A percentile compares a stretch with the other conserved stretches of the same genome.
Evolutionary conservation across 148 eudicot genomes (phyloP).

Genomic region (Rhododendron henanense): DNA sequence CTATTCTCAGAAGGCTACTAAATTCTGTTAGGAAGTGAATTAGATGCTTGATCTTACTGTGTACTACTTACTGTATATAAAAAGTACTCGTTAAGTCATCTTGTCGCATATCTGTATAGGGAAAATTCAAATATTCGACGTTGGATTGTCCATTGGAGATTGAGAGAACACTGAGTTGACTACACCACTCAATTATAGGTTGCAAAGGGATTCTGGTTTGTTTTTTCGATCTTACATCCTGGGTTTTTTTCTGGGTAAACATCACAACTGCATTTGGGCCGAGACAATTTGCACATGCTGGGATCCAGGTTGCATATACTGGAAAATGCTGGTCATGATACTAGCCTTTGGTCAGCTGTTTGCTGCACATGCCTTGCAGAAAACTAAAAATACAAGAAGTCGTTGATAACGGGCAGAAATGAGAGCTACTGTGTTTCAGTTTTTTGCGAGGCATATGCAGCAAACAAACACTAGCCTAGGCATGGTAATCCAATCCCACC

Average conservation of each 20-base stretch:
- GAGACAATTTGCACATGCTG: not conserved
- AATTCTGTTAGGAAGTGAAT: conserved; percentile 6
- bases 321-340: not conserved
- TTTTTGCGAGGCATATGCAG: too few relatives aligned
- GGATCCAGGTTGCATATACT: not conserved
- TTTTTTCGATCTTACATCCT: too few relatives aligned
- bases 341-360: too few relatives aligned
- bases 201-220: not conserved
- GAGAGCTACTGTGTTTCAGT: too few relatives aligned
- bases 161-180: not conserved
- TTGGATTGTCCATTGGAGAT: not conserved
- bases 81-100: not conserved
- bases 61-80: not conserved
- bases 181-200: not conserved
- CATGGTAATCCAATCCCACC: too few relatives aligned
- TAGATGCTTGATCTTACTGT: not conserved
- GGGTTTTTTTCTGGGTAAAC: too few relatives aligned
- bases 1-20: conserved; percentile 29
- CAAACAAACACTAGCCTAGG: too few relatives aligned
- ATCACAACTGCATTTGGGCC: too few relatives aligned
- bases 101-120: not conserved
- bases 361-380: too few relatives aligned
- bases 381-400: too few relatives aligned
- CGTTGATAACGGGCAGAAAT: too few relatives aligned
- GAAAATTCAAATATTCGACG: not conserved